A percentile compares a stretch with the other conserved stretches of the same genome.
Conservation (phyloP, 2,329 filamentous ascomycete genomes). For the Apiospora malaysiana region DNA sequence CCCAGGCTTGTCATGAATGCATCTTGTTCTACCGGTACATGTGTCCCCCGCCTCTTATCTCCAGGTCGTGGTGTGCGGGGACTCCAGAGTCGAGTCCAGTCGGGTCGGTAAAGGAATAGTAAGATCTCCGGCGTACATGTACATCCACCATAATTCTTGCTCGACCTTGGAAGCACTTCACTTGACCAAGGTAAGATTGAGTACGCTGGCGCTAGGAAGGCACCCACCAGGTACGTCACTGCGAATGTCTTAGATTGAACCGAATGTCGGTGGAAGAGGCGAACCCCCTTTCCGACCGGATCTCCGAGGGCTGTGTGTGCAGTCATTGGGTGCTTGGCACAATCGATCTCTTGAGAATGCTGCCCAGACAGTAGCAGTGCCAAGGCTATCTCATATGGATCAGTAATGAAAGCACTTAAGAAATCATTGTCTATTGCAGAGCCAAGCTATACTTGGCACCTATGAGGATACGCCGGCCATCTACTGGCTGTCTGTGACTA, state of each 20-base stretch:
- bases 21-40: not conserved
- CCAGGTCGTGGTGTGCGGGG: not conserved
- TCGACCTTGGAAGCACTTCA: not conserved
- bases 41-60: not conserved
- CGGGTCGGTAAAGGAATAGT: not conserved
- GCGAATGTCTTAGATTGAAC: not conserved
- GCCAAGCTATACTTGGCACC: slow-evolving; percentile 12
- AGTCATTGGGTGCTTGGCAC: not conserved
- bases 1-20: not conserved
- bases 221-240: not conserved
- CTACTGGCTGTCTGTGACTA: not conserved
- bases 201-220: slow-evolving; percentile 5
- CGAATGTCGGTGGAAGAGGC: not conserved
- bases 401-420: not conserved
- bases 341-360: not conserved
- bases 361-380: not conserved
- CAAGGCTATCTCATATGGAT: not conserved
- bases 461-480: not conserved
- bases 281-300: not conserved
- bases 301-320: not conserved
- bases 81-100: not conserved
- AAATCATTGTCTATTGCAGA: not conserved
- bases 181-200: not conserved
- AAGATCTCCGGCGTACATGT: slow-evolving; percentile 3
- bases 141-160: not conserved